Evolutionary conservation across 2,329 filamentous ascomycete species (phyloP), one percentile per base, ranked within the genome.

Genomic region (Didymosphaeria variabile): DNA sequence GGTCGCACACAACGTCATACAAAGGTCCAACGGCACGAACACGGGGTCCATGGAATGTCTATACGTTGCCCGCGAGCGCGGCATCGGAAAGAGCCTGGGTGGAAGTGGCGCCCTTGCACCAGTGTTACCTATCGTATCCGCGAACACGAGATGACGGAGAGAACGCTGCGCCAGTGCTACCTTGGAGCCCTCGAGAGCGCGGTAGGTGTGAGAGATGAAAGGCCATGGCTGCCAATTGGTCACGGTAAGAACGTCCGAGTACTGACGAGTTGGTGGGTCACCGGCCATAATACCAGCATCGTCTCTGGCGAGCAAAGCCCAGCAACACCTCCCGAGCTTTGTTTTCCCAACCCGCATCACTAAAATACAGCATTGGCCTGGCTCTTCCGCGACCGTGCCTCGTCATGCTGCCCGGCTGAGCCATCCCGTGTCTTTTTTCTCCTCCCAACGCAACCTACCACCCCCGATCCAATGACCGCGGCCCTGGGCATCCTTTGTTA

Each of bases 211-310:
- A 44, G 17, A 44, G 17, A 4, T 44, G n/a, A 21, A n/a, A 19
- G 17, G 6, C n/a, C 9, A 10, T 19, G 40, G n/a, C n/a, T n/a
- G 17, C 8, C 40, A 44, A 44, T 44, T 44, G 40, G 40, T n/a
- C 40, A 44, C 40, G 40, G 40, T 19, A 44, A 44, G 40, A 44
- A 44, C 40, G 40, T 17, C 40, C 40, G 40, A 17, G 19, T 44
- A 45, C 42, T 45, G 42, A 45, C 42, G 42, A 23, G 42, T 23
- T n/a, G 19, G 42, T 45, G 19, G 42, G 42, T 45, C 42, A 45
- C 23, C 19, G 42, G n/a, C n/a, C 42, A 45, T 23, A 45, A 45
- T 13, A 45, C 42, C 40, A 45, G 8, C 42, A 45, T 45, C 42
- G n/a, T 45, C 40, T 44, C 42, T 45, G 19, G 42, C 42, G 42